phyloP scores from a whole-genome alignment of 2,329 filamentous ascomycete species.

The Dactylellina leptospora region DNA sequence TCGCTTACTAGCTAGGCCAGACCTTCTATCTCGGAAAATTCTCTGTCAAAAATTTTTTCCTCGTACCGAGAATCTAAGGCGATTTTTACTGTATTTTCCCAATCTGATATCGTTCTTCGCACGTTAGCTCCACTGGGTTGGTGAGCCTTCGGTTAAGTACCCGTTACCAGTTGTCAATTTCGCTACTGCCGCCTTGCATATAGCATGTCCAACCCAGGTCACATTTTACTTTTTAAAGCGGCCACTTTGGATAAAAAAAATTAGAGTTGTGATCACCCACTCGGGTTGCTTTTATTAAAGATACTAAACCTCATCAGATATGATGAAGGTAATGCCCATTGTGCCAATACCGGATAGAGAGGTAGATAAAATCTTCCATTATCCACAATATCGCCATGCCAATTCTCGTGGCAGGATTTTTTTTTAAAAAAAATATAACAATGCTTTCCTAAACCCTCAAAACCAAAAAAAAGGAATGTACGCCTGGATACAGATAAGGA shows the following conservation, averaged over 20 bases:
- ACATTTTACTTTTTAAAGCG: neutral
- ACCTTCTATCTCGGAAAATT: no score
- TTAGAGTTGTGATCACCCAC: neutral
- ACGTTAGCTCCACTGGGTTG: neutral
- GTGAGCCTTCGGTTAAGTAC: conserved; percentile 5
- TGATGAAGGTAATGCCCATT: neutral
- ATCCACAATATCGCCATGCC: no score
- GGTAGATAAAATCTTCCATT: conserved; percentile 12
- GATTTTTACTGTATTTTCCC: no score
- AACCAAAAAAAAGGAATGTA: conserved; percentile 5
- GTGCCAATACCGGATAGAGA: neutral
- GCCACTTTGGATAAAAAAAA: no score
- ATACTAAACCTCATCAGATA: conserved; percentile 1
- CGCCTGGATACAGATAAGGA: conserved; percentile 11
- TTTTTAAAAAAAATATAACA: no score
- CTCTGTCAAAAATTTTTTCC: no score
- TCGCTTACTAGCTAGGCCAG: no score
- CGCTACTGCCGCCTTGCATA: conserved; percentile 19
- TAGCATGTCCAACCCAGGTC: conserved; percentile 23
- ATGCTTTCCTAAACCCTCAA: neutral
- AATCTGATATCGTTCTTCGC: no score
- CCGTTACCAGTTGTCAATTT: conserved; percentile 15
- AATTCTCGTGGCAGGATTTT: no score
- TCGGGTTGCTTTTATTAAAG: neutral
- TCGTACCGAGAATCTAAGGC: no score